Percentiles rank a stretch among this genome's conserved stretches.
phyloP scores from a whole-genome alignment of 805 yeast species.

The Candida xiaguanensis region DNA sequence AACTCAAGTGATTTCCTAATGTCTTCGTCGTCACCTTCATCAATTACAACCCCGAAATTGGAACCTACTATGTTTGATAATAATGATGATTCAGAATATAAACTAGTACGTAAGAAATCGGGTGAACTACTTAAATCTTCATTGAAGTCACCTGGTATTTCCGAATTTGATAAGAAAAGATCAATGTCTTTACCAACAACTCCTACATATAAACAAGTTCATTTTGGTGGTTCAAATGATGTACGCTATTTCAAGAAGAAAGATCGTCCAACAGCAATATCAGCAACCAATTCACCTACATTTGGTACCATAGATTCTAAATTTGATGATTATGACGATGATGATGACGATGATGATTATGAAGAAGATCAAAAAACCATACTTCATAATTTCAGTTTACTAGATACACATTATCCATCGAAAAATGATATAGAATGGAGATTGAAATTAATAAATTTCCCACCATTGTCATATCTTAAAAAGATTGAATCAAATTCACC shows the following conservation, averaged over 20 bases:
- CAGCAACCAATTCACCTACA: slow-evolving; percentile 62
- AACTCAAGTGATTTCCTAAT: slow-evolving; percentile 3
- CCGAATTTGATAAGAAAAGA: slow-evolving; percentile 27
- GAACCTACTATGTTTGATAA: background rate
- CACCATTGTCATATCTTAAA: slow-evolving; percentile 43
- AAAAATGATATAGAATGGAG: slow-evolving; percentile 36
- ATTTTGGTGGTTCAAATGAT: slow-evolving; percentile 66
- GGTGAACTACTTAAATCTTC: slow-evolving; percentile 85
- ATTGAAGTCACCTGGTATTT: slow-evolving; percentile 44
- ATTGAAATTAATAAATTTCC: slow-evolving; percentile 39
- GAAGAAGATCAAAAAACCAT: slow-evolving; percentile 8
- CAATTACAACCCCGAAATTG: slow-evolving; percentile 4
- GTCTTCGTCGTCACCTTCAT: slow-evolving; percentile 10
- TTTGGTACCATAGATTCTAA: slow-evolving; percentile 14
- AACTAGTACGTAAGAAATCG: slow-evolving; percentile 71
- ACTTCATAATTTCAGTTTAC: slow-evolving; percentile 9
- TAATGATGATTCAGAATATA: slow-evolving; percentile 12
- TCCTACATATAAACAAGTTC: slow-evolving; percentile 70
- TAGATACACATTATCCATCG: slow-evolving; percentile 11
- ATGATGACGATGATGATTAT: slow-evolving; percentile 19
- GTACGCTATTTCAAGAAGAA: slow-evolving; percentile 68
- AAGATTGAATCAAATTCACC: slow-evolving; percentile 34
- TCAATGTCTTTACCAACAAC: slow-evolving; percentile 41
- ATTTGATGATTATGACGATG: slow-evolving; percentile 20
- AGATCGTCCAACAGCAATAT: slow-evolving; percentile 76